phyloP scores from a whole-genome alignment of 2,329 filamentous ascomycete genomes.

The Passalora sequoiae region DNA sequence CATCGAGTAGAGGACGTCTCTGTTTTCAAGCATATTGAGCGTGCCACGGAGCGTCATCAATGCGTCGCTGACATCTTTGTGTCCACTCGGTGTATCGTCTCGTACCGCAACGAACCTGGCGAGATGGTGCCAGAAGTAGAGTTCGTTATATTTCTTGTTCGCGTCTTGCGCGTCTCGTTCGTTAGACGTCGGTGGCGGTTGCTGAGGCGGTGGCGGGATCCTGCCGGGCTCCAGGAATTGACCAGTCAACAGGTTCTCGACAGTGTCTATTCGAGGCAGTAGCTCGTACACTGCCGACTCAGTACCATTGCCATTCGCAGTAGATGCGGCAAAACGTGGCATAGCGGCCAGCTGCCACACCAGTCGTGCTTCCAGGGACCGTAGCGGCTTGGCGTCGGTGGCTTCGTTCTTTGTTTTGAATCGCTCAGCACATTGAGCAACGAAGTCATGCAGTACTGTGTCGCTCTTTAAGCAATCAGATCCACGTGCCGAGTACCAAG shows the following conservation, averaged over 20 bases:
- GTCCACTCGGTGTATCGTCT: constrained; percentile 50
- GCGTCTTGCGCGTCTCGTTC: constrained; percentile 31
- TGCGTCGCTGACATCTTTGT: constrained; percentile 57
- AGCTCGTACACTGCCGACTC: constrained; percentile 51
- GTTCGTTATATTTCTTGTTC: constrained; percentile 44
- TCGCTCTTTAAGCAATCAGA: constrained; percentile 52
- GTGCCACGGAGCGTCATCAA: constrained; percentile 63
- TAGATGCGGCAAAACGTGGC: constrained; percentile 38
- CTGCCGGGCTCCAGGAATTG: constrained; percentile 61
- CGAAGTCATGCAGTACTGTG: constrained; percentile 57
- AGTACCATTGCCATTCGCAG: constrained; percentile 40
- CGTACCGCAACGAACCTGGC: constrained; percentile 65
- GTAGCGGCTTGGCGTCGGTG: constrained; percentile 21
- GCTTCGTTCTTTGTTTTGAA: constrained; percentile 27
- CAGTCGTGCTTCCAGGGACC: constrained; percentile 55
- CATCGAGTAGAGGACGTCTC: constrained; percentile 86
- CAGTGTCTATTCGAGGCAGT: constrained; percentile 62
- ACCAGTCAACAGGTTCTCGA: constrained; percentile 72
- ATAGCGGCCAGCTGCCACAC: constrained; percentile 57
- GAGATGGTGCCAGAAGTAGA: constrained; percentile 78
- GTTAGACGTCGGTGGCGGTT: constrained; percentile 25
- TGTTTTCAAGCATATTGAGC: constrained; percentile 75
- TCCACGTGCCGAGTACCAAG: constrained; percentile 66
- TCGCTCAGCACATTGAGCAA: constrained; percentile 58
- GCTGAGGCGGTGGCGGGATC: constrained; percentile 44